Percentiles rank a stretch among this genome's conserved stretches.
Conservation (phyloP, 2,329 filamentous ascomycete species). For the Cladophialophora yegresii region DNA sequence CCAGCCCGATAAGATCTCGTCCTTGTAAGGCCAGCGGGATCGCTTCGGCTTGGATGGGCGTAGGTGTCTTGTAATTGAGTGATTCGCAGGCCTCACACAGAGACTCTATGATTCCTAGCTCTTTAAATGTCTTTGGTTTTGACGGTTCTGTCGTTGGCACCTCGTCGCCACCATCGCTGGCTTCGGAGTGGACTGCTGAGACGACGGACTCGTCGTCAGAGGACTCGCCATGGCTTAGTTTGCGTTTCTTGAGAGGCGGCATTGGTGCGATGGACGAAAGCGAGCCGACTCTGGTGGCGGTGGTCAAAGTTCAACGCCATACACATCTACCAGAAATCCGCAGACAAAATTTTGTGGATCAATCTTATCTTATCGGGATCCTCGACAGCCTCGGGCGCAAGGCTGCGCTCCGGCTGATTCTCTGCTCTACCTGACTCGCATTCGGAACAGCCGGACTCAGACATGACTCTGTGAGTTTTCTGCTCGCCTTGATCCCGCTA, state of each 20-base stretch:
- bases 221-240: slow-evolving; percentile 37
- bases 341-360: slow-evolving; percentile 7
- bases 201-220: slow-evolving; percentile 4
- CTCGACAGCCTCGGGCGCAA: background rate
- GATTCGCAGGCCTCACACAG: slow-evolving; percentile 84
- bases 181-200: background rate
- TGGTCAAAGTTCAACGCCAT: background rate
- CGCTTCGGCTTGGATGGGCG: slow-evolving; percentile 81
- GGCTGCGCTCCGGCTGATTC: background rate
- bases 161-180: slow-evolving; percentile 25
- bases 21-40: slow-evolving; percentile 79
- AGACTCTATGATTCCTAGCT: slow-evolving; percentile 74
- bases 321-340: background rate
- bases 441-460: background rate
- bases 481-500: background rate
- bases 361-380: slow-evolving; percentile 20
- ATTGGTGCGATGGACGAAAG: slow-evolving; percentile 35
- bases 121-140: slow-evolving; percentile 52
- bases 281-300: background rate
- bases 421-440: background rate
- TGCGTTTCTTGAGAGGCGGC: slow-evolving; percentile 47
- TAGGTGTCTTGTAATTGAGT: slow-evolving; percentile 81
- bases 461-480: background rate
- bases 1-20: slow-evolving; percentile 87
- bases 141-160: slow-evolving; percentile 8